phyloP scores from a whole-genome alignment of 1,284 basidiomycete species.

The Cutaneotrichosporon arboriforme region DNA sequence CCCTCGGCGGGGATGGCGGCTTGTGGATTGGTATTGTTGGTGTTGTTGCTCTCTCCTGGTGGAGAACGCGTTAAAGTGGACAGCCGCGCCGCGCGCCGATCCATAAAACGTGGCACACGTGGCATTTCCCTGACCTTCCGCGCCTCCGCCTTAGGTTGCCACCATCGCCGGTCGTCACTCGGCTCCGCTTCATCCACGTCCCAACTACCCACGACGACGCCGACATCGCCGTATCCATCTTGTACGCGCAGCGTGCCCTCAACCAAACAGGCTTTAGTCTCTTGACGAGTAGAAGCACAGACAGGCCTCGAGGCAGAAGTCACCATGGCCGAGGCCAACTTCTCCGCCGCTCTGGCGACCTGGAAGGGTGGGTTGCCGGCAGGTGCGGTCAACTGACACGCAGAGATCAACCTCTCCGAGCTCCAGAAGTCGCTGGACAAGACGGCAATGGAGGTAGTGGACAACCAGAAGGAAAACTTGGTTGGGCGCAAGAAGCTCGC shows the following conservation, averaged over 20 bases:
- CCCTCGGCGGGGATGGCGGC: not conserved
- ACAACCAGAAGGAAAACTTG: conserved; percentile 93
- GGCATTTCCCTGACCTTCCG: not conserved
- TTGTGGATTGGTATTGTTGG: not conserved
- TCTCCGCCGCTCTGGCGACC: conserved; percentile 75
- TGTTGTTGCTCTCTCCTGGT: conserved; percentile 1
- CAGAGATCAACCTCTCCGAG: conserved; percentile 80
- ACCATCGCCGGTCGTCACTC: not conserved
- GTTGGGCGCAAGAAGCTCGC: conserved; percentile 87
- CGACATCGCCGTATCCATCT: not conserved
- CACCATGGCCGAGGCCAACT: conserved; percentile 54
- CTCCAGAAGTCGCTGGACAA: conserved; percentile 86
- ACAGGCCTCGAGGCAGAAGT: conserved; percentile 1
- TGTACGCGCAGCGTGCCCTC: too few species aligned
- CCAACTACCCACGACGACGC: too few species aligned
- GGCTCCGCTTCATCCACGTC: not conserved
- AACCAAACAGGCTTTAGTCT: not conserved
- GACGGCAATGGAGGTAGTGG: conserved; percentile 89
- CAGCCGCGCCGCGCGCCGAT: too few species aligned
- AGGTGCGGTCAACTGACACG: not conserved
- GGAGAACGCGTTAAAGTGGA: not conserved
- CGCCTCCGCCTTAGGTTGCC: not conserved
- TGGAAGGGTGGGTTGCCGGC: conserved; percentile 67
- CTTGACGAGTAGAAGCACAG: not conserved
- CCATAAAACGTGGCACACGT: too few species aligned